Percentiles rank a stretch among this genome's conserved stretches.
Conservation (phyloP, 352 stramenopile species). For the Halophytophthora batemanensis region DNA sequence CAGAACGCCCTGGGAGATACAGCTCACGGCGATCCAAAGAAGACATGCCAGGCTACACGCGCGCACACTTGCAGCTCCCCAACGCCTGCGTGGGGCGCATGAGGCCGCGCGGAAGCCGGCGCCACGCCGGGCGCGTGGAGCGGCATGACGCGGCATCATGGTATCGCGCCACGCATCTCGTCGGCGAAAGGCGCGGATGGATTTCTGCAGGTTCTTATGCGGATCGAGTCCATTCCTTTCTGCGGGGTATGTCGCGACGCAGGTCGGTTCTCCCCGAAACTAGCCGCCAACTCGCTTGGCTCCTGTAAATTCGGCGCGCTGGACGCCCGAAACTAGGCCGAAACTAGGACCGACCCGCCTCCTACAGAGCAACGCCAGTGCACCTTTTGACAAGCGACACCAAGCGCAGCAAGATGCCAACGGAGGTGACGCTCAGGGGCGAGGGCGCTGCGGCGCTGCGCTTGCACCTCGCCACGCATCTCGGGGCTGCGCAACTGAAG, state of each 20-base stretch:
- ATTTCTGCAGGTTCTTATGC: background rate
- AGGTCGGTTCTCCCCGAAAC: no score
- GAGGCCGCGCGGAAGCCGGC: background rate
- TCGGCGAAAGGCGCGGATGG: background rate
- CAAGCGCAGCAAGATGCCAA: slow-evolving; percentile 11
- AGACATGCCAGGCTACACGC: slow-evolving; percentile 15
- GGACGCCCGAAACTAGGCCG: no score
- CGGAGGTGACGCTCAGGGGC: slow-evolving; percentile 21
- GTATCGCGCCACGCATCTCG: slow-evolving; percentile 6
- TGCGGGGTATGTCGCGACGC: no score
- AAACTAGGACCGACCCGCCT: no score
- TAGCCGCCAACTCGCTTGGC: no score
- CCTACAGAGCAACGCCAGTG: background rate
- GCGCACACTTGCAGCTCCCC: background rate
- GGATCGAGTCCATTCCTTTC: no score
- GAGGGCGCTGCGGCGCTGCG: slow-evolving; percentile 20
- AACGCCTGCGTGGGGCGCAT: background rate
- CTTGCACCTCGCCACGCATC: slow-evolving; percentile 25
- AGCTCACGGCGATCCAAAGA: slow-evolving; percentile 16
- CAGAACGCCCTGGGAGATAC: background rate
- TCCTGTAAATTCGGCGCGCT: no score
- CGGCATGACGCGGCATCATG: slow-evolving; percentile 24
- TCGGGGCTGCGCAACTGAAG: slow-evolving; percentile 7
- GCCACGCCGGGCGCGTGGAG: background rate
- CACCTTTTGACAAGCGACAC: slow-evolving; percentile 1